Conservation (phyloP, 768 basidiomycete genomes). For the Russula foetens region DNA sequence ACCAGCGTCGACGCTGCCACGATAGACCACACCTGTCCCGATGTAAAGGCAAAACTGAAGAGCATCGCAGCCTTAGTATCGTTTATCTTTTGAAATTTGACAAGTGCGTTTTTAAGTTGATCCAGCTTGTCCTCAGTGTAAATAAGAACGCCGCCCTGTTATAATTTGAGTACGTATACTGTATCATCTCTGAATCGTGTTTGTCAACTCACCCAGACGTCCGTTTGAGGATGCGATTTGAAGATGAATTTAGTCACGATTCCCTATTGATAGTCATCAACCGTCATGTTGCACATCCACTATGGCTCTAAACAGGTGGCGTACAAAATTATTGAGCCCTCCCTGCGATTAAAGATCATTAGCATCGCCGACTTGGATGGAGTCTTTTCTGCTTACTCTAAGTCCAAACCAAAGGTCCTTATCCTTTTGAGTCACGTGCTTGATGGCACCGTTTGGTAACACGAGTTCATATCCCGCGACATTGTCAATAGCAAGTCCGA, state of each 20-base stretch:
- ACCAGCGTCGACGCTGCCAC: too few species aligned
- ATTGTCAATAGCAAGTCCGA: constrained; percentile 30
- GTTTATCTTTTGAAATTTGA: constrained; percentile 5
- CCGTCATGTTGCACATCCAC: too few species aligned
- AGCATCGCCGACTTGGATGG: not conserved
- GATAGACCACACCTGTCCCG: not conserved
- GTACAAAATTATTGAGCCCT: constrained; percentile 13
- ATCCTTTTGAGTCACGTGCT: not conserved
- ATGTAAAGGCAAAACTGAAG: not conserved
- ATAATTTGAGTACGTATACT: too few species aligned
- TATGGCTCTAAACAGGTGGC: not conserved
- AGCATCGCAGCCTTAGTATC: not conserved
- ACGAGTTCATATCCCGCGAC: constrained; percentile 24
- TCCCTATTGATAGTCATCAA: too few species aligned
- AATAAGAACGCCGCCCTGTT: not conserved
- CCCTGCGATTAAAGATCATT: not conserved
- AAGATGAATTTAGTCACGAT: constrained; percentile 6
- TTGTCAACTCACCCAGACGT: constrained; percentile 23
- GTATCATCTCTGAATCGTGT: too few species aligned
- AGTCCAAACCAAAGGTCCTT: constrained; percentile 8
- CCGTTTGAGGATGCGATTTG: constrained; percentile 18
- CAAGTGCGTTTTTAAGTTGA: not conserved
- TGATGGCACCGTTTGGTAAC: constrained; percentile 23
- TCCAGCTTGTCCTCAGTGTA: not conserved
- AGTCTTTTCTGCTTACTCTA: not conserved